These are phyloP conservation scores for Xerocomus spinulosus DNA, from an alignment of 768 basidiomycete genomes.

Conservation along the genomic window DNA sequence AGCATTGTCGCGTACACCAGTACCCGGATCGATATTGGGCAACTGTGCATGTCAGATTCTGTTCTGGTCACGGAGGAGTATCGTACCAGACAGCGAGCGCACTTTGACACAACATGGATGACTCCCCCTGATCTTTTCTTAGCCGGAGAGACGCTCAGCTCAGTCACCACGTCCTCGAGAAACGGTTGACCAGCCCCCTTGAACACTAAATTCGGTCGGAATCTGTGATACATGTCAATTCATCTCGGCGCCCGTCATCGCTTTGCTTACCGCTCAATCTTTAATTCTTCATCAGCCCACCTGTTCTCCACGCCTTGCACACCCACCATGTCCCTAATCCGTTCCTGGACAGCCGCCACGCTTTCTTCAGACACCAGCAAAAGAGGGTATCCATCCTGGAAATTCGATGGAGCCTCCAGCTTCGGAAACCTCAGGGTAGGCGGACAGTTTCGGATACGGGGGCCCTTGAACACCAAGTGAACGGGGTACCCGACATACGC, in stretches of 20 bases:
- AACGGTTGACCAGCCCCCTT: conserved; percentile 61
- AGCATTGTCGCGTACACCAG: conserved; percentile 61
- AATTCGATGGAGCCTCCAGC: conserved; percentile 52
- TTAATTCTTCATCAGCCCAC: conserved; percentile 49
- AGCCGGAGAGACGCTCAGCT: conserved; percentile 48
- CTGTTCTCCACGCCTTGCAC: conserved; percentile 44
- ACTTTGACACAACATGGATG: conserved; percentile 62
- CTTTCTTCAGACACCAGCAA: conserved; percentile 67
- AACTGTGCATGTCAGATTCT: conserved; percentile 40
- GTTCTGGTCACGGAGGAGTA: conserved; percentile 18
- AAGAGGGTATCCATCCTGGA: conserved; percentile 71
- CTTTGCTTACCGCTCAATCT: conserved; percentile 53
- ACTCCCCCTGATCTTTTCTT: conserved; percentile 18
- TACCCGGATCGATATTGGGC: conserved; percentile 65
- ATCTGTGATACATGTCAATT: conserved; percentile 38
- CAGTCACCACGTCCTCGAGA: conserved; percentile 66
- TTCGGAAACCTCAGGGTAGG: conserved; percentile 54
- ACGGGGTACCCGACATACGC: conserved; percentile 58
- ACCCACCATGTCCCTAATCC: conserved; percentile 44
- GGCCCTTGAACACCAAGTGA: conserved; percentile 65
- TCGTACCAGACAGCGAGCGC: conserved; percentile 65
- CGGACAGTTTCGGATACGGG: conserved; percentile 43
- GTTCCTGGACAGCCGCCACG: conserved; percentile 46
- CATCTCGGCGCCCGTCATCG: not conserved
- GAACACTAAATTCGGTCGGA: conserved; percentile 73